Percentiles rank a stretch among this genome's conserved stretches.
Evolutionary conservation across 2,329 filamentous ascomycete species (phyloP).

Genomic region (Xylariaceae sp.): DNA sequence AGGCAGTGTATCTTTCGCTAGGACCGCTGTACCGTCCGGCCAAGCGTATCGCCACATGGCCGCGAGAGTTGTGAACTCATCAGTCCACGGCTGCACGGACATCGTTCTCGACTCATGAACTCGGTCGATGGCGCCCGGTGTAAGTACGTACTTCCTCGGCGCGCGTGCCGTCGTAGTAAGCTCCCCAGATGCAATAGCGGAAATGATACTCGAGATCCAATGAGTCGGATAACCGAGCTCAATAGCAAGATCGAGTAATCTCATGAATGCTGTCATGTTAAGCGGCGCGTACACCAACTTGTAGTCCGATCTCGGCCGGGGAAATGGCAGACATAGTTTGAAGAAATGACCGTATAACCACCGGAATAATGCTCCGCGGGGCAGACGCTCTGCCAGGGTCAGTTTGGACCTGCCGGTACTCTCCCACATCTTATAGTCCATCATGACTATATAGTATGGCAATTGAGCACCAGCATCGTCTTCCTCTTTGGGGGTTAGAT

Average conservation of each 20-base stretch:
- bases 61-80: constrained; percentile 15
- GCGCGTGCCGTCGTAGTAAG: constrained; percentile 14
- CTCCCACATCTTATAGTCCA: constrained; percentile 11
- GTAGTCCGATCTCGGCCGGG: background rate
- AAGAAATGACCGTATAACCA: constrained; percentile 18
- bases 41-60: constrained; percentile 11
- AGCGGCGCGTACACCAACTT: constrained; percentile 7
- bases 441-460: background rate
- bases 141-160: constrained; percentile 4
- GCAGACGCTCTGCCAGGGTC: constrained; percentile 9
- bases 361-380: constrained; percentile 3
- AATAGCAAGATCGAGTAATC: constrained; percentile 9
- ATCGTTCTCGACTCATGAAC: constrained; percentile 8
- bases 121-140: constrained; percentile 1
- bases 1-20: constrained; percentile 6
- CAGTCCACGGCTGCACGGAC: constrained; percentile 12
- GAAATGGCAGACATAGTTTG: constrained; percentile 16
- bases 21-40: constrained; percentile 6
- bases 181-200: constrained; percentile 4
- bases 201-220: constrained; percentile 16
- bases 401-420: background rate
- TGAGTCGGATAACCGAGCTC: constrained; percentile 15
- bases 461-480: no score
- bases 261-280: constrained; percentile 14
- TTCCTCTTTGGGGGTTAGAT: background rate